These are phyloP conservation scores for Pichia sp. DNA, from an alignment of 1,139 yeast species.

Conservation along the genomic window DNA sequence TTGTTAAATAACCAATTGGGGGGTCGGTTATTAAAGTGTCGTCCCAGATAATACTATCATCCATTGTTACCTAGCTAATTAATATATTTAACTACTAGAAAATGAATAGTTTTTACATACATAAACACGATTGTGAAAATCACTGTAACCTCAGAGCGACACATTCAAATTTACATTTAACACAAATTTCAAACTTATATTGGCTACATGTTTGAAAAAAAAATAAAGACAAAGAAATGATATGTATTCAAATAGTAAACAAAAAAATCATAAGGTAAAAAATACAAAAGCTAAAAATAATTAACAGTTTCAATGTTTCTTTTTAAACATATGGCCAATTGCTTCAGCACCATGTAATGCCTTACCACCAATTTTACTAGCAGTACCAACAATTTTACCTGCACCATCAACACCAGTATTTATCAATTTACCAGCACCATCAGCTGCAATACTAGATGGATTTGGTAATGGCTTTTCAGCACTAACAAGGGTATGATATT, in stretches of 20 bases:
- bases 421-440: slow-evolving; percentile 37
- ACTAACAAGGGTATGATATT: slow-evolving; percentile 48
- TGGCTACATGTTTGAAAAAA: too few relatives aligned
- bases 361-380: slow-evolving; percentile 36
- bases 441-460: slow-evolving; percentile 27
- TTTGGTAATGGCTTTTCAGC: slow-evolving; percentile 28
- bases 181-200: too few relatives aligned
- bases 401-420: slow-evolving; percentile 38
- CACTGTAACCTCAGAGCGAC: neutral
- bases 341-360: slow-evolving; percentile 14
- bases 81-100: too few relatives aligned
- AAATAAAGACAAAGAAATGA: neutral
- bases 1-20: neutral
- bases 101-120: neutral
- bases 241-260: neutral
- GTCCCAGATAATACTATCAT: neutral
- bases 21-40: neutral
- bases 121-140: neutral
- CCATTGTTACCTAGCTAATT: neutral
- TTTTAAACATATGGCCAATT: slow-evolving; percentile 14
- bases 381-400: slow-evolving; percentile 40
- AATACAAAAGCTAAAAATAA: neutral
- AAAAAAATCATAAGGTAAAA: neutral
- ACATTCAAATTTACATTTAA: too few relatives aligned
- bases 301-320: slow-evolving; percentile 8